Conservation (phyloP, 2,329 filamentous ascomycete genomes). For the Xylariomycetidae sp. region DNA sequence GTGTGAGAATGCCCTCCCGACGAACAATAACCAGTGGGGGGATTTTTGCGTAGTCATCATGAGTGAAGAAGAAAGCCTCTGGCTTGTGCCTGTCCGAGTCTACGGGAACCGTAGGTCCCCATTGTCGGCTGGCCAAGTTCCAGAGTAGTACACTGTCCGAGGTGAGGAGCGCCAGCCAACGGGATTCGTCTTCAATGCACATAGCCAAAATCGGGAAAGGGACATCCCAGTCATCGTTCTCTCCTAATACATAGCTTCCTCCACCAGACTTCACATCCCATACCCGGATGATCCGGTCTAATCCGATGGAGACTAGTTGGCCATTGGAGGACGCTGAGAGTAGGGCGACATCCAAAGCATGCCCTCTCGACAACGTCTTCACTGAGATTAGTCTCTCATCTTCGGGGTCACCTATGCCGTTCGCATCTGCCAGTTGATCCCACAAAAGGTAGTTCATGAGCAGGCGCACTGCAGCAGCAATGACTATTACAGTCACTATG, state of each 20-base stretch:
- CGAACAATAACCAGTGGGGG: slow-evolving; percentile 57
- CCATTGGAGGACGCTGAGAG: slow-evolving; percentile 59
- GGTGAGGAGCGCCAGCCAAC: slow-evolving; percentile 63
- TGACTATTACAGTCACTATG: slow-evolving; percentile 56
- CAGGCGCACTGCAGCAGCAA: slow-evolving; percentile 61
- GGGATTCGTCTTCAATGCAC: slow-evolving; percentile 59
- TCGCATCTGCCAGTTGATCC: slow-evolving; percentile 50
- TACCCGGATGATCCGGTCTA: slow-evolving; percentile 64
- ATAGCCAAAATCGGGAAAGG: slow-evolving; percentile 58
- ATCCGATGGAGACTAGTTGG: slow-evolving; percentile 62
- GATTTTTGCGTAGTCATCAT: slow-evolving; percentile 29
- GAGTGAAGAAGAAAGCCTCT: slow-evolving; percentile 60
- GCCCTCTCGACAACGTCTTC: slow-evolving; percentile 56
- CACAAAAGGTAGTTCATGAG: slow-evolving; percentile 72
- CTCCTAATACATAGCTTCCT: slow-evolving; percentile 34
- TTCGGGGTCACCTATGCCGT: slow-evolving; percentile 41
- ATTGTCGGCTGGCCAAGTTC: slow-evolving; percentile 53
- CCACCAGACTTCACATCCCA: slow-evolving; percentile 54
- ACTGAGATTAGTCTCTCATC: slow-evolving; percentile 52
- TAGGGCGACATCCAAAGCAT: slow-evolving; percentile 65
- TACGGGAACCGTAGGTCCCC: slow-evolving; percentile 50
- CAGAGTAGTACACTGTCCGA: slow-evolving; percentile 57
- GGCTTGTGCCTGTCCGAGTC: slow-evolving; percentile 55
- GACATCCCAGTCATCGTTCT: slow-evolving; percentile 35
- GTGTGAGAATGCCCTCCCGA: slow-evolving; percentile 58